Percentiles rank a stretch among this genome's conserved stretches.
Evolutionary conservation across 257 asterid genomes (phyloP).

Genomic region (Oldenlandia corymbosa): DNA sequence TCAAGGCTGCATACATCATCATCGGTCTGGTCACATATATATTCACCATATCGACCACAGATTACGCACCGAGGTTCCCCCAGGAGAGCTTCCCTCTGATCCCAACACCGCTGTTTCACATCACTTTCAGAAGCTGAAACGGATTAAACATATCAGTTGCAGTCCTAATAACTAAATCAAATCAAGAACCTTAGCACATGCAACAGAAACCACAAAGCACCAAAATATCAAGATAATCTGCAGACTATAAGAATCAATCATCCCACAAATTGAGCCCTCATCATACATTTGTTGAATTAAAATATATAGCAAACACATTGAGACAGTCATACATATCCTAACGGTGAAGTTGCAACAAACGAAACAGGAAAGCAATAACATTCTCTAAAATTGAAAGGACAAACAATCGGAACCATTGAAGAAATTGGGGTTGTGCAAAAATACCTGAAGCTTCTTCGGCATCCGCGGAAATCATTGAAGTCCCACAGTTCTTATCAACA

Average conservation of each 20-base stretch:
- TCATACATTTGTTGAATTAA: background rate
- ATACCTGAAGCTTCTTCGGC: conserved; percentile 34
- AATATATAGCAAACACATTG: background rate
- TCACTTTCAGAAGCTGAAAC: conserved; percentile 33
- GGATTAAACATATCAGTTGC: background rate
- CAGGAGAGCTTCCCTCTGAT: conserved; percentile 79
- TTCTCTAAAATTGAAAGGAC: no score
- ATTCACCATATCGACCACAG: conserved; percentile 93
- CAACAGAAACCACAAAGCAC: background rate
- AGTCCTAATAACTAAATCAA: background rate
- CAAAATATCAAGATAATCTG: background rate
- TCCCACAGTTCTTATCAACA: conserved; percentile 9
- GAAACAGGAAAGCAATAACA: background rate
- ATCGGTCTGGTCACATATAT: conserved; percentile 82
- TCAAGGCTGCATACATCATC: conserved; percentile 88
- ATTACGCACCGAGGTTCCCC: conserved; percentile 71
- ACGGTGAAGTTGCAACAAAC: background rate
- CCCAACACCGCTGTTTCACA: conserved; percentile 67
- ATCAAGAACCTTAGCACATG: background rate
- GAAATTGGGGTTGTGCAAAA: background rate
- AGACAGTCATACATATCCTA: no score
- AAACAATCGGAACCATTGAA: no score
- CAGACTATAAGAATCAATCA: background rate
- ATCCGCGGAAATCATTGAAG: conserved; percentile 13
- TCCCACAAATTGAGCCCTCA: background rate